Percentiles rank a stretch among this genome's conserved stretches.
Evolutionary conservation across 2,329 filamentous ascomycete species (phyloP).

Genomic region (Botryosphaeria dothidea): DNA sequence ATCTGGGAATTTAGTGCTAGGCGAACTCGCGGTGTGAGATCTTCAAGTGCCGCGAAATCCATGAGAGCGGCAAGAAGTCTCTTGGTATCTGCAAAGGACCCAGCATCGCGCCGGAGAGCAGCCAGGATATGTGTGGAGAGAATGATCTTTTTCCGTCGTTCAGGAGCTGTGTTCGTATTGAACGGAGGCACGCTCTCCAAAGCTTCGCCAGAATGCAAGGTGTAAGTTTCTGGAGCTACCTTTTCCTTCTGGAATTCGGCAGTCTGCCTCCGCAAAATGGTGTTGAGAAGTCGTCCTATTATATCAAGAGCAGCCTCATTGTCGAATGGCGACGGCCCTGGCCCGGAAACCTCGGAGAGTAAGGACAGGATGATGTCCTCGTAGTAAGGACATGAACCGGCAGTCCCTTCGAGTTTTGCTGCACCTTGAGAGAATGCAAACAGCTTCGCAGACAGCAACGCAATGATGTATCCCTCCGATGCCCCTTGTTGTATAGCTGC

Average conservation of each 20-base stretch:
- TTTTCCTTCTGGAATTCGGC: constrained; percentile 51
- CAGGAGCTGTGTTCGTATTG: constrained; percentile 28
- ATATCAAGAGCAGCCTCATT: constrained; percentile 59
- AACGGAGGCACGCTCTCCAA: constrained; percentile 35
- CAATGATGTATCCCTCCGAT: constrained; percentile 56
- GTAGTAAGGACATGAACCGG: constrained; percentile 44
- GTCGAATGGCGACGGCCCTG: constrained; percentile 35
- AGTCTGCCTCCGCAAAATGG: constrained; percentile 58
- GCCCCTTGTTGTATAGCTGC: constrained; percentile 55
- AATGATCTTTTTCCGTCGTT: constrained; percentile 52
- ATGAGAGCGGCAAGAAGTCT: constrained; percentile 39
- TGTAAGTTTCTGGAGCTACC: constrained; percentile 57
- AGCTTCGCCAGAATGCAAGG: constrained; percentile 46
- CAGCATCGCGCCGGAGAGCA: constrained; percentile 43
- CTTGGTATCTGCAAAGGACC: constrained; percentile 34
- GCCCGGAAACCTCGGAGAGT: constrained; percentile 38
- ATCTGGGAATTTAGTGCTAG: constrained; percentile 44
- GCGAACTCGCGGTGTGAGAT: constrained; percentile 31
- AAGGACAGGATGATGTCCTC: constrained; percentile 49
- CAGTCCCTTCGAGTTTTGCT: constrained; percentile 50
- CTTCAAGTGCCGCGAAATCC: constrained; percentile 33
- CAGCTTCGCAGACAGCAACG: constrained; percentile 61
- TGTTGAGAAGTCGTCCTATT: constrained; percentile 61
- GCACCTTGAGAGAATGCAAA: constrained; percentile 60
- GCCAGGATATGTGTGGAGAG: constrained; percentile 60